Conservation (phyloP, 2,329 filamentous ascomycete genomes). For the Calonectria hongkongensis region DNA sequence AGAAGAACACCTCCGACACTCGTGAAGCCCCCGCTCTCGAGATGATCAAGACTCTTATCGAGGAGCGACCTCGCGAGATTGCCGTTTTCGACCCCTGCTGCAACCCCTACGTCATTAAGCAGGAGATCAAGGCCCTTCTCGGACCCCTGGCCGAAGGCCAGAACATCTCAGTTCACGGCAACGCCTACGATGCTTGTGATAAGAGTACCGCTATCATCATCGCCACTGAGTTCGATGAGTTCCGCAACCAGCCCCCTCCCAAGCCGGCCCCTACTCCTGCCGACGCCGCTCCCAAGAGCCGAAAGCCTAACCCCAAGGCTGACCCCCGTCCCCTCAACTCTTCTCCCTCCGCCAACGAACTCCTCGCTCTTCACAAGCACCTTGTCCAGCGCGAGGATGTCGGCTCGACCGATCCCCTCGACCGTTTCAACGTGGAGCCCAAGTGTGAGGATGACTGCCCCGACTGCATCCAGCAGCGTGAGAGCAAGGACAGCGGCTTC, state of each 20-base stretch:
- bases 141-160: conserved; percentile 62
- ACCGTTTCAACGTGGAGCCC: conserved; percentile 67
- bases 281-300: conserved; percentile 56
- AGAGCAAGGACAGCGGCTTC: conserved; percentile 62
- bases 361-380: conserved; percentile 69
- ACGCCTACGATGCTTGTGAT: conserved; percentile 70
- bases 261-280: conserved; percentile 53
- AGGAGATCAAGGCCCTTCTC: conserved; percentile 69
- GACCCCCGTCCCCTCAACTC: conserved; percentile 69
- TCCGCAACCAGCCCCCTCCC: conserved; percentile 65
- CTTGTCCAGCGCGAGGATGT: conserved; percentile 60
- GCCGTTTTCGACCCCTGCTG: conserved; percentile 82
- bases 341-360: conserved; percentile 65
- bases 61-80: conserved; percentile 78
- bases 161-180: conserved; percentile 68
- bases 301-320: conserved; percentile 62
- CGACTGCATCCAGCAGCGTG: conserved; percentile 67
- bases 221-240: conserved; percentile 75
- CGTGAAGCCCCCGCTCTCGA: conserved; percentile 82
- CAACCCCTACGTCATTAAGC: conserved; percentile 69
- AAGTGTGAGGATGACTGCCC: conserved; percentile 67
- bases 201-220: conserved; percentile 71
- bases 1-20: conserved; percentile 86
- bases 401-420: conserved; percentile 65
- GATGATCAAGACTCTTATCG: conserved; percentile 78